Evolutionary conservation across 2,329 filamentous ascomycete species (phyloP), one percentile per base, ranked within the genome.

Genomic region (Incumbomyces lentus): DNA sequence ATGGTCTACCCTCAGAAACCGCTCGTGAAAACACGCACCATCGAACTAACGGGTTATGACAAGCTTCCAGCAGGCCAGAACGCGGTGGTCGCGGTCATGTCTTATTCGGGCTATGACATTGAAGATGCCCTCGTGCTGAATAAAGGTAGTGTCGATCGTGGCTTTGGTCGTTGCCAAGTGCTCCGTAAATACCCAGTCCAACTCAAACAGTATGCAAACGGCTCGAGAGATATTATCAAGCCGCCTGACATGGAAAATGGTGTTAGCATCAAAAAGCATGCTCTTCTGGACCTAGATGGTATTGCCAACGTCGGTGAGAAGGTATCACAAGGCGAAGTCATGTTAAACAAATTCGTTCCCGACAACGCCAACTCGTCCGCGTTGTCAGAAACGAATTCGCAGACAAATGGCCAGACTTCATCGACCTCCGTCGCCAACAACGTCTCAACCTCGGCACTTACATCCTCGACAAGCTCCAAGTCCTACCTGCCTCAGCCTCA

Each of bases 41-140:
- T 98, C 54, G 87, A 98, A 65, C 75, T 98, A 18, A 86, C 94
- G 56, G 88, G 94, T 57, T 98, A 96, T 62, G 92, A 98, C 67
- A 95, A 95, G 62, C 80, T 98, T 12, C 92, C 92, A 0, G 92
- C 92, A 4, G 92, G 92, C 0, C 92, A 98, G 61, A 96, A 95
- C 52, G 93, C 92, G 3, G 95, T 86, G 1, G 92, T 98, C 19
- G 92, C 94, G 5, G 92, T 98, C 68, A 98, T 98, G 92, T 96
- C 89, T 40, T 98, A 92, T 67, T 96, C 90, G 10, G 92, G 92
- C 18, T 98, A 98, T 67, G 92, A 98, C 79, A 98, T 98, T 57
- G 92, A 98, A 72, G 92, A 98, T 73, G 92, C 92, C 8, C 74
- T 98, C 14, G 90, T 98, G 2, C 65, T 98, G 51, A 98, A 98